Conservation (phyloP, 2,329 filamentous ascomycete species). For the Bipolaris sorokiniana region DNA sequence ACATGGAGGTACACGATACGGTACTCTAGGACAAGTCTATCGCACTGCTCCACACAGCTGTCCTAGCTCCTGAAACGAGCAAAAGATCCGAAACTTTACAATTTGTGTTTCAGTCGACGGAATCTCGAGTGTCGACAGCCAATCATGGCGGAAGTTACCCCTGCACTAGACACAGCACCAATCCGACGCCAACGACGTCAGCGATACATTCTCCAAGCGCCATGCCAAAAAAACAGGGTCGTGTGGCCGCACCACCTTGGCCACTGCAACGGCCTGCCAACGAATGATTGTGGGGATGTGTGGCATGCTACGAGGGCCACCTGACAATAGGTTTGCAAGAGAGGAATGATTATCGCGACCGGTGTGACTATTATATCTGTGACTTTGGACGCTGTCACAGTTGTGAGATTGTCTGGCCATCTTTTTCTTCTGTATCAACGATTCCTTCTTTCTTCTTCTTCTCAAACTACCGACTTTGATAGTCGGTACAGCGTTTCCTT, state of each 20-base stretch:
- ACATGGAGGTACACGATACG: background rate
- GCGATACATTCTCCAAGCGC: constrained; percentile 30
- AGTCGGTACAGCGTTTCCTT: constrained; percentile 10
- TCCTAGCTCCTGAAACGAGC: background rate
- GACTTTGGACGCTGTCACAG: no score
- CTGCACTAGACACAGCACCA: constrained; percentile 14
- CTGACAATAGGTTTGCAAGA: background rate
- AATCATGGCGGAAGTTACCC: constrained; percentile 30
- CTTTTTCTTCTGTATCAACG: background rate
- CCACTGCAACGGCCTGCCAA: constrained; percentile 21
- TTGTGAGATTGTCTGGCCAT: background rate
- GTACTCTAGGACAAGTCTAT: background rate
- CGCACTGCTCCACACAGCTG: background rate
- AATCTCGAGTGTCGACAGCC: constrained; percentile 19
- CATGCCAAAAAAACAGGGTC: constrained; percentile 26
- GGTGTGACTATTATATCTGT: background rate
- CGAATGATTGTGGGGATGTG: constrained; percentile 4
- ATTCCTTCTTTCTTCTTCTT: background rate
- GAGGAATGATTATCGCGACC: background rate
- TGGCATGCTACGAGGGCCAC: no score
- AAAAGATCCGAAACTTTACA: background rate
- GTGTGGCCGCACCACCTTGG: constrained; percentile 17
- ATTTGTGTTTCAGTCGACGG: constrained; percentile 13
- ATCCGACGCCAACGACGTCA: constrained; percentile 36
- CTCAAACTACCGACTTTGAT: constrained; percentile 17